Evolutionary conservation across 495 filamentous ascomycete species (phyloP), one percentile per base, ranked within the genome.

Genomic region (Acidomyces sp.): DNA sequence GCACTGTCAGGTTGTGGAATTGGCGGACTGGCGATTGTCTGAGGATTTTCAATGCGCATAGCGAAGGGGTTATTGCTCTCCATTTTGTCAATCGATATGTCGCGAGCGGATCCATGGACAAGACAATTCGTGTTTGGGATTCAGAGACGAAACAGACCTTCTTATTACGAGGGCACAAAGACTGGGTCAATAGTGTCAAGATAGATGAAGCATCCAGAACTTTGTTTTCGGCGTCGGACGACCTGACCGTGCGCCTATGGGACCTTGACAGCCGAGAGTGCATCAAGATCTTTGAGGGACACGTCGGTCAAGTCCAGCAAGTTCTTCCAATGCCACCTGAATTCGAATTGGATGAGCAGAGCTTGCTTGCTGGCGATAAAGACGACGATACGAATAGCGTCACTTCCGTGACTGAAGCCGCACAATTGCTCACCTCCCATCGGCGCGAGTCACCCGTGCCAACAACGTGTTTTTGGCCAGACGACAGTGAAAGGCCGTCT

Each of bases 291-390:
- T 94, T 86, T 56, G 73, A 88, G 50, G 87, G 86, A n/a, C 90
- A 96, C 49, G 84, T 95, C 18, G 90, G 86, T 21, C 86, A 92
- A 46, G 88, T 96, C 1, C 92, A 96, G 53, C 85, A 93, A 54
- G 78, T 94, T 10, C 61, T 90, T 16, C 70, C 78, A 1, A 64
- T 96, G 26, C 84, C 88, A 0, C 64, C 75, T 16, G 86, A 93
- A 48, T 90, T 87, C 45, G 85, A 93, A 47, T 74, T 86, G n/a
- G 85, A 93, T 49, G 74, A 78, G 12, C 72, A 75, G 18, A 62
- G 69, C 28, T 51, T 57, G 6, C 15, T 7, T 4, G 16, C 9
- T 18, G 34, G 30, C 31, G 45, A 48, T 22, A 48, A 42, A n/a
- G 48, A 51, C 39, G 48, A 52, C 26, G 51, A 54, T 28, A 25